Evolutionary conservation across 106 monocot genomes (phyloP), one percentile per base, ranked within the genome.

Genomic region (Cymbidium sinense): DNA sequence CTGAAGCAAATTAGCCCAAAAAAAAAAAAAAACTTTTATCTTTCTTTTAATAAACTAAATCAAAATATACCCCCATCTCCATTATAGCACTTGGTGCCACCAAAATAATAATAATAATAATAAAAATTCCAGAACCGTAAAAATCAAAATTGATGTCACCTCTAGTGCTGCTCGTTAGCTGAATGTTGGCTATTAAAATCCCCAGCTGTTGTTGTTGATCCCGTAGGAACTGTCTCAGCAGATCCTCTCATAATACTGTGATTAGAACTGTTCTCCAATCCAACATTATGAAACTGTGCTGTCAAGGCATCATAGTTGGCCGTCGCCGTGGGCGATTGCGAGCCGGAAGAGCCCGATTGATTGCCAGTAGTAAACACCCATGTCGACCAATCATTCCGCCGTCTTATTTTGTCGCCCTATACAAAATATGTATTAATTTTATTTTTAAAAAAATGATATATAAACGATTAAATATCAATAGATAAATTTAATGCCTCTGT

Each of bases 371-470:
- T 79, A 7, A 86, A 54, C 21, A 84, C 19, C 91, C 91, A 91
- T 15, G 77, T 79, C 76, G 51, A 80, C 91, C 91, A 91, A 70
- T 85, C 84, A 81, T 84, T 81, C 0, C 84, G 86, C 50, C 65
- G 85, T 80, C 91, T 81, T 58, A 91, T 83, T 78, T 79, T 88
- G 25, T 88, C 88, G 44, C 78, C 91, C 91, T 91, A 77, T n/a
- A 71, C 7, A 35, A 70, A 36, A 71, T 21, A 71, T 8, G n/a
- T 9, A 34, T 12, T 2, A 17, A 69, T 28, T 25, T 9, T 27
- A 25, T 62, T 62, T 7, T 8, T 25, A 62, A 27, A 9, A 54
- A 54, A 54, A 19, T 54, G 21, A 54, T 18, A 54, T 54, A n/a
- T 17, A 20, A 54, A 19, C 21, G 17, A 18, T 54, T 19, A 54